Conservation (phyloP, 352 stramenopile genomes). For the Globisporangium takayamanum region DNA sequence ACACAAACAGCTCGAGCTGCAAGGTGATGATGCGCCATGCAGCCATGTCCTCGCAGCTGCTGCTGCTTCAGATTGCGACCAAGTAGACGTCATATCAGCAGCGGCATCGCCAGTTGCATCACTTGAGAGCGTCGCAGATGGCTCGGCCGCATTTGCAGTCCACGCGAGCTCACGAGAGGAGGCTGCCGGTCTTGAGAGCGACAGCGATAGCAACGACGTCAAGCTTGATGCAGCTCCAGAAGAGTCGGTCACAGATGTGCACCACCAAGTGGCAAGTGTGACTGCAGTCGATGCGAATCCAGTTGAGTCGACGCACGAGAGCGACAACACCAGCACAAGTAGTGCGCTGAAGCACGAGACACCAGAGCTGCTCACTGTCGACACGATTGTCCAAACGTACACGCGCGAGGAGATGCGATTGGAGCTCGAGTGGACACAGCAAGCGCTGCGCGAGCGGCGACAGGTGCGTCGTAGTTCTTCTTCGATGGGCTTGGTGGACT, state of each 20-base stretch:
- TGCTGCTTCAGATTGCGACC: neutral
- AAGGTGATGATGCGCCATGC: too few species aligned
- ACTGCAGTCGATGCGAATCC: neutral
- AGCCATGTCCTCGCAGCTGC: neutral
- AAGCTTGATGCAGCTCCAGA: too few species aligned
- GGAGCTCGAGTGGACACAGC: constrained; percentile 46
- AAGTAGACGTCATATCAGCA: neutral
- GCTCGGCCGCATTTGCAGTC: too few species aligned
- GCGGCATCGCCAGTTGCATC: neutral
- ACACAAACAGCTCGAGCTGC: too few species aligned
- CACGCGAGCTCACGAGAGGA: too few species aligned
- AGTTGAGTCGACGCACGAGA: neutral
- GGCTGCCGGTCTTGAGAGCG: too few species aligned
- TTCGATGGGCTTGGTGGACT: constrained; percentile 6
- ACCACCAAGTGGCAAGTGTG: too few species aligned
- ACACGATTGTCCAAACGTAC: constrained; percentile 41
- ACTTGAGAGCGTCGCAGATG: neutral
- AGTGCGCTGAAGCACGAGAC: neutral
- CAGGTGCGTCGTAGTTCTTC: constrained; percentile 18
- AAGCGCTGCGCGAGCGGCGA: constrained; percentile 39
- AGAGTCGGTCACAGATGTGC: too few species aligned
- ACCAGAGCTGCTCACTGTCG: constrained; percentile 10
- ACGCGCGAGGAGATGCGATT: constrained; percentile 39
- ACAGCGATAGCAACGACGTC: too few species aligned
- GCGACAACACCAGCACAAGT: neutral